Base-by-base conservation (phyloP, 2,329 filamentous ascomycete genomes). In the Cercospora sp. region DNA sequence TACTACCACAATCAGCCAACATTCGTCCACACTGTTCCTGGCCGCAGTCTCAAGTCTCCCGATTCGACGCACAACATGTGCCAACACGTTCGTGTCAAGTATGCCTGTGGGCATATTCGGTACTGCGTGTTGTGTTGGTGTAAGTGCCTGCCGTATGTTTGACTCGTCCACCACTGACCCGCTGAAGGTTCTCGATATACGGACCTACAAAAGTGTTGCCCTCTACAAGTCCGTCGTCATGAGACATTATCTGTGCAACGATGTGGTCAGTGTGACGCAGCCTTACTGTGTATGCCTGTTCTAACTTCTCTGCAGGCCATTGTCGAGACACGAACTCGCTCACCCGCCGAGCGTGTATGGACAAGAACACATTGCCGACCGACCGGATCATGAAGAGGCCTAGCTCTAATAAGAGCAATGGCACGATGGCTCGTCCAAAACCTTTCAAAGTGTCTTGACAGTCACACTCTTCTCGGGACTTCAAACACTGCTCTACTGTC, bases 51-150 rank as follows among this genome's bases (percentile, higher is more conserved):
- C 61, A 30, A 26, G 10, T 16, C 24, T n/a, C 51, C 37, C 51
- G 49, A 43, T 43, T 45, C 5, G 28, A 61, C 16, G 45, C 26
- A 26, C 16, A 49, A 18, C 18, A 71, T 71, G 70, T 71, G 70
- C 45, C 66, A 71, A 64, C 68, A 68, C 63, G 68, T 71, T 30
- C 66, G 55, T 60, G 70, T 71, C 45, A 68, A 61, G 26, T 71
- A 71, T 45, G 57, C 60, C 24, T 71, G 70, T 45, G 68, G 68
- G 12, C 70, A 71, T 30, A 37, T 67, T 18, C 63, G 70, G 59
- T 71, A 65, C 57, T 71, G 70, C 49, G 70, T 71, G 3, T 58
- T 70, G 18, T 70, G 70, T 64, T 71, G 70, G 70, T 71, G 70
- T 70, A 61, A 63, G 70, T 62, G 18, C 37, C 37, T 43, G 37